Base-by-base conservation (phyloP, 768 basidiomycete genomes). In the Lepiota subincarnata region DNA sequence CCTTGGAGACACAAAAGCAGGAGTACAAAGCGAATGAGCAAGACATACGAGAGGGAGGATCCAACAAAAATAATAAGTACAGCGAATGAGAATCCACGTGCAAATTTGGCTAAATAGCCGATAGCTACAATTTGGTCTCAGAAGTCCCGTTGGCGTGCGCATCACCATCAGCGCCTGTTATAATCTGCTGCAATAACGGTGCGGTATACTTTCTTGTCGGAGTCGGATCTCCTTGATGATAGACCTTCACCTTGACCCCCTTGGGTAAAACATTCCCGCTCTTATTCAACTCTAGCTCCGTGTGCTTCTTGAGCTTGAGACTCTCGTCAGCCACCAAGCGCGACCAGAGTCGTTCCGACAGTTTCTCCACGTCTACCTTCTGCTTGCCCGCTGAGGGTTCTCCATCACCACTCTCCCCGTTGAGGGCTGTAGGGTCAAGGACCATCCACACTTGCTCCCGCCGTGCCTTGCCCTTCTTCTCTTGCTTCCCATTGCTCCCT, bases 131-230 rank as follows among this genome's bases (percentile, higher is more conserved):
- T 37, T 57, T 40, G 10, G 38, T 48, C 19, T 31, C 24, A 12
- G 20, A 8, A 18, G 55, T 28, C 13, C 52, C 52, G 19, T 53
- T 46, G 11, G 10, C 16, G 18, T 38, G 52, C n/a, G 44, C 8
- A 35, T 54, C 36, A 20, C 14, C 34, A 12, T 51, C 38, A 38
- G 16, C 11, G 35, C 60, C 62, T 50, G 87, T 86, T 57, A 92
- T 60, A 45, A 88, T 78, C 5, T 52, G 65, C 63, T 82, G 83
- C 53, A 90, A 65, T 11, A 87, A 59, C 0, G 89, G 89, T 7
- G 87, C 87, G 12, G 80, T 79, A 35, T 70, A 74, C 62, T 90
- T 90, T 53, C 87, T 73, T 12, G 81, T 87, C 18, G 77, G 83
- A 38, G 76, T 61, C 18, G 73, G 70, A 59, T 89, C 87, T 39